A percentile compares a stretch with the other conserved stretches of the same genome.
These are phyloP conservation scores for Amphirosellinia nigrospora DNA, from an alignment of 495 filamentous ascomycete genomes.

Conservation along the genomic window DNA sequence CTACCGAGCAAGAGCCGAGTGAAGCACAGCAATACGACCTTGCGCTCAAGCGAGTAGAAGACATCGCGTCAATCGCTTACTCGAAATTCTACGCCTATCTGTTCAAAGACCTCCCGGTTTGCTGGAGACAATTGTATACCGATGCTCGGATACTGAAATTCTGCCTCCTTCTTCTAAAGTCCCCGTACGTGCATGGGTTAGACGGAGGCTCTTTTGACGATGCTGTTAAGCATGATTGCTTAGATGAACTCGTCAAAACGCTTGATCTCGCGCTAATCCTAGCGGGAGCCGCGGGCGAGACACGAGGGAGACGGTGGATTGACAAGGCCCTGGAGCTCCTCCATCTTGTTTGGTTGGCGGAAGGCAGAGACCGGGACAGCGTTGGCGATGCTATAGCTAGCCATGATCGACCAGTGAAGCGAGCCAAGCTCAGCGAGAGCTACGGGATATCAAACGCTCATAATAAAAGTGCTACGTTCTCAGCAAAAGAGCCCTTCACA, in stretches of 20 bases:
- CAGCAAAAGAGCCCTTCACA: slow-evolving; percentile 46
- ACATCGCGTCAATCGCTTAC: slow-evolving; percentile 51
- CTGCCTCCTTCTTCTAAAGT: slow-evolving; percentile 51
- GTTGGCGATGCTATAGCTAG: no score
- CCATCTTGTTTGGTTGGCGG: slow-evolving; percentile 38
- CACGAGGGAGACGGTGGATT: slow-evolving; percentile 63
- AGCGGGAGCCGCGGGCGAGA: slow-evolving; percentile 67
- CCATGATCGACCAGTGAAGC: slow-evolving; percentile 33
- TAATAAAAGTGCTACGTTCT: slow-evolving; percentile 41
- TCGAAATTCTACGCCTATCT: slow-evolving; percentile 75
- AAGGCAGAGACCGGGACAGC: background rate
- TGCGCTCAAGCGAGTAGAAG: slow-evolving; percentile 47
- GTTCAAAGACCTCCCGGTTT: slow-evolving; percentile 73
- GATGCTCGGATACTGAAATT: slow-evolving; percentile 75
- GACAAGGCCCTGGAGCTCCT: slow-evolving; percentile 59
- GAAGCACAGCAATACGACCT: slow-evolving; percentile 17
- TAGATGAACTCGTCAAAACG: slow-evolving; percentile 59
- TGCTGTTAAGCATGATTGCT: background rate
- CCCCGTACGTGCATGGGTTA: slow-evolving; percentile 24
- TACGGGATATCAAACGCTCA: background rate
- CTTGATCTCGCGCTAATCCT: slow-evolving; percentile 86
- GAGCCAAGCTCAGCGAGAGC: slow-evolving; percentile 29
- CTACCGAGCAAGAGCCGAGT: background rate
- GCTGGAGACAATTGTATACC: slow-evolving; percentile 80
- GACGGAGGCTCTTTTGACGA: background rate